Evolutionary conservation across 2,329 filamentous ascomycete genomes (phyloP), one percentile per base, ranked within the genome.

Genomic region (Arthrobotrys entomopaga): DNA sequence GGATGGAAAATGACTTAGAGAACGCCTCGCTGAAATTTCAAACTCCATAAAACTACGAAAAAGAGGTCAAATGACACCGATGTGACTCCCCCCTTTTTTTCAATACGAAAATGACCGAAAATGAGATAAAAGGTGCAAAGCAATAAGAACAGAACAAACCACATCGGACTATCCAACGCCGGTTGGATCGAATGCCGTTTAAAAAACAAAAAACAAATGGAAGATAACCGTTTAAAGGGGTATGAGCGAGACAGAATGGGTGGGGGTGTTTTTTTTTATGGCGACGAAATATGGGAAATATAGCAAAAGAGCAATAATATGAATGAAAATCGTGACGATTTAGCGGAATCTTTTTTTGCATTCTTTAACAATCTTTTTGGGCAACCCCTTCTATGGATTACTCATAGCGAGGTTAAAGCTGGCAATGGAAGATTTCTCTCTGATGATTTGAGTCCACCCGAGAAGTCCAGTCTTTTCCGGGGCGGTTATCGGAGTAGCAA

Each of bases 391-490:
- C 70, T 74, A 74, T 48, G 70, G 70, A 34, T 74, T 74, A 46
- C 63, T 74, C 63, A 67, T 67, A 29, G 70, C 70, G 19, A 74
- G 63, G 46, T 74, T 74, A 52, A 74, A 74, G 57, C 63, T 75
- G 48, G 65, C 70, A 15, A 82, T 79, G 7, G 81, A 80, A 77
- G 83, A 83, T 10, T 74, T 74, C 42, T 80, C 76, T 73, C 83
- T 83, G 24, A 81, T 82, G 24, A 81, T 82, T 20, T 80, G 81
- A 40, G 84, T 83, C 84, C 84, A 86, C 29, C 82, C 82, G 54
- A 86, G 82, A 74, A 86, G 83, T 77, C 86, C 85, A 60, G 86
- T 85, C 75, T 83, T 85, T 46, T 86, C 84, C 76, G 83, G 84
- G n/a, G 80, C 78, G 65, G 26, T 64, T 74, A 72, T 66, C 76